Percentiles rank a stretch among this genome's conserved stretches.
Evolutionary conservation across 1,284 basidiomycete species (phyloP).

Genomic region (Leccinum angustisporum): DNA sequence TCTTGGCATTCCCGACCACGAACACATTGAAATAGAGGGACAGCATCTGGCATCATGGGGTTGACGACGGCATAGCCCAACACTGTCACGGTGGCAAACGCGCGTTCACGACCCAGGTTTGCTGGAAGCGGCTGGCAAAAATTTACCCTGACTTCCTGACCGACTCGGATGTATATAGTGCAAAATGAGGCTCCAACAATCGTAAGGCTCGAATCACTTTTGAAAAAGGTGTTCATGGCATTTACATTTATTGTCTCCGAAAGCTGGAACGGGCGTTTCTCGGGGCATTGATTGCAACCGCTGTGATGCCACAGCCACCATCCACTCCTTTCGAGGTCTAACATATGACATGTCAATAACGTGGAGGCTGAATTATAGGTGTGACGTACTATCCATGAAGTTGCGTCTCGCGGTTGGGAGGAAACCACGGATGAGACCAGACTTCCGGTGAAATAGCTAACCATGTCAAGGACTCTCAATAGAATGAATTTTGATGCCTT

Average conservation of each 20-base stretch:
- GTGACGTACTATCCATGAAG: slow-evolving; percentile 41
- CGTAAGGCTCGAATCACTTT: slow-evolving; percentile 41
- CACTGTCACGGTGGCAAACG: slow-evolving; percentile 67
- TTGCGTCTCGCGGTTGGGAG: slow-evolving; percentile 33
- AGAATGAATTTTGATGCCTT: slow-evolving; percentile 26
- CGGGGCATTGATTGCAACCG: slow-evolving; percentile 25
- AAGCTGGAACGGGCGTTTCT: slow-evolving; percentile 12
- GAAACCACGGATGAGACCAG: slow-evolving; percentile 32
- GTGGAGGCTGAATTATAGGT: neutral
- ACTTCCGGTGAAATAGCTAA: slow-evolving; percentile 32
- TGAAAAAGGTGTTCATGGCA: slow-evolving; percentile 41
- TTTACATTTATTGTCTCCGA: slow-evolving; percentile 6
- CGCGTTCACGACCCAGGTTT: slow-evolving; percentile 60
- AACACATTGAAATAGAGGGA: slow-evolving; percentile 72
- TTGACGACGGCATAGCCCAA: slow-evolving; percentile 74
- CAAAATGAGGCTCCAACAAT: slow-evolving; percentile 57
- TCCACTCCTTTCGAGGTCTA: slow-evolving; percentile 22
- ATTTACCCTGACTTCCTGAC: slow-evolving; percentile 48
- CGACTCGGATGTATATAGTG: slow-evolving; percentile 41
- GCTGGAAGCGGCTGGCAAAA: slow-evolving; percentile 33
- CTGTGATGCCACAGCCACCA: slow-evolving; percentile 14
- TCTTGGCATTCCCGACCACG: slow-evolving; percentile 67
- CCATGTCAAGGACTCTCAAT: slow-evolving; percentile 26
- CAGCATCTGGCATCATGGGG: slow-evolving; percentile 39
- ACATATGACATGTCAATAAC: neutral